Conservation (phyloP, 768 basidiomycete species). For the Agaricus bisporus region DNA sequence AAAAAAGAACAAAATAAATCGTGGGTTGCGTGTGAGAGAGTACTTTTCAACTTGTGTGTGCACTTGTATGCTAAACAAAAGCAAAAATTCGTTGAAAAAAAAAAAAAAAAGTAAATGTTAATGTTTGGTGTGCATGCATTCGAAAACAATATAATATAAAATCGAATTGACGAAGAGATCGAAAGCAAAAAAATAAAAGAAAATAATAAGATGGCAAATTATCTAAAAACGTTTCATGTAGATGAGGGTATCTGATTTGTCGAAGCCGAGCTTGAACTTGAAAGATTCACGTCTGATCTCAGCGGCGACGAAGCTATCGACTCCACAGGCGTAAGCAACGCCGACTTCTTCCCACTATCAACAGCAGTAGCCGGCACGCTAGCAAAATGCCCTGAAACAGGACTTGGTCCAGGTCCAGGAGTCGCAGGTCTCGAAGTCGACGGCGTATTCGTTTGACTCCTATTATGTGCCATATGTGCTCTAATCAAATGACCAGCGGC, state of each 20-base stretch:
- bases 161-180: background rate
- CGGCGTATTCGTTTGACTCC: constrained; percentile 78
- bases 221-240: background rate
- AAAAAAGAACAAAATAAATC: no score
- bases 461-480: constrained; percentile 90
- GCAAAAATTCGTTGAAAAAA: no score
- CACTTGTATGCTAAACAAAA: no score
- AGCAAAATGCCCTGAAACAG: constrained; percentile 4
- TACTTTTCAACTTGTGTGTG: no score
- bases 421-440: constrained; percentile 55
- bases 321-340: background rate
- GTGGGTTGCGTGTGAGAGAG: no score
- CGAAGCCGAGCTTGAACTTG: background rate
- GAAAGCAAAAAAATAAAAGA: background rate
- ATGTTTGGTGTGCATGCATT: no score
- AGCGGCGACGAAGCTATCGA: background rate
- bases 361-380: background rate
- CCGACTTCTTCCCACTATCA: background rate
- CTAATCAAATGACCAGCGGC: constrained; percentile 93
- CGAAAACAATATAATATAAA: background rate
- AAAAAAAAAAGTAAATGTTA: no score
- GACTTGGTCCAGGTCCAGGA: constrained; percentile 30
- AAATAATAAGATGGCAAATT: background rate
- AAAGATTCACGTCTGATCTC: no score
- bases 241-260: background rate